Conservation (phyloP, 331 rosid species). For the Dryas integrifolia region DNA sequence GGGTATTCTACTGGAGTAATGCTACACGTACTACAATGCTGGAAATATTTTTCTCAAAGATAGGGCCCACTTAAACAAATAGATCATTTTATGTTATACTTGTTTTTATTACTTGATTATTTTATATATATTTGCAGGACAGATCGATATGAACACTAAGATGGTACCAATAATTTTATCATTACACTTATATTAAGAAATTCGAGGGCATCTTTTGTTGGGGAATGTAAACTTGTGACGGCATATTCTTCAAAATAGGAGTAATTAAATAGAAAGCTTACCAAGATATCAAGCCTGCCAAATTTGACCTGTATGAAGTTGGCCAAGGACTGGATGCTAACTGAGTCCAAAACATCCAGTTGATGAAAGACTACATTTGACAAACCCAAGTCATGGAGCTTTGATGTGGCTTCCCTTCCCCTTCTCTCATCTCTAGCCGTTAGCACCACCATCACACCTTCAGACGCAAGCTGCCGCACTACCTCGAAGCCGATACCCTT, state of each 20-base stretch:
- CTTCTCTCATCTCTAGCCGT: constrained; percentile 50
- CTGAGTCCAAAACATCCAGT: constrained; percentile 47
- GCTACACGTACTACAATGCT: no score
- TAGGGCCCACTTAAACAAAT: no score
- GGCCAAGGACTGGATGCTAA: constrained; percentile 38
- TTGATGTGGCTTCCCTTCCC: constrained; percentile 37
- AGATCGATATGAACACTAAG: no score
- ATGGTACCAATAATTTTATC: no score
- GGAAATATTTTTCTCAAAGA: no score
- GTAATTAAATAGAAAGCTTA: constrained; percentile 4
- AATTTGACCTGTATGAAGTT: constrained; percentile 34
- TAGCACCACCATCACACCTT: constrained; percentile 42
- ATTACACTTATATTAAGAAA: no score
- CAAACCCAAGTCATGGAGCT: constrained; percentile 43
- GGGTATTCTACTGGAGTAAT: no score
- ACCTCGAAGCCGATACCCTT: constrained; percentile 52
- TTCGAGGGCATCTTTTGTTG: no score
- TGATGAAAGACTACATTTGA: constrained; percentile 45
- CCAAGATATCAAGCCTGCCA: constrained; percentile 61
- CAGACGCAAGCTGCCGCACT: constrained; percentile 40
- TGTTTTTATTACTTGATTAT: no score
- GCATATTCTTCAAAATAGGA: not conserved
- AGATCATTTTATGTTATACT: no score
- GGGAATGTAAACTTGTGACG: no score
- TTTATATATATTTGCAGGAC: no score